phyloP scores from a whole-genome alignment of 306 rosid genomes.

The Rosa lucieae region DNA sequence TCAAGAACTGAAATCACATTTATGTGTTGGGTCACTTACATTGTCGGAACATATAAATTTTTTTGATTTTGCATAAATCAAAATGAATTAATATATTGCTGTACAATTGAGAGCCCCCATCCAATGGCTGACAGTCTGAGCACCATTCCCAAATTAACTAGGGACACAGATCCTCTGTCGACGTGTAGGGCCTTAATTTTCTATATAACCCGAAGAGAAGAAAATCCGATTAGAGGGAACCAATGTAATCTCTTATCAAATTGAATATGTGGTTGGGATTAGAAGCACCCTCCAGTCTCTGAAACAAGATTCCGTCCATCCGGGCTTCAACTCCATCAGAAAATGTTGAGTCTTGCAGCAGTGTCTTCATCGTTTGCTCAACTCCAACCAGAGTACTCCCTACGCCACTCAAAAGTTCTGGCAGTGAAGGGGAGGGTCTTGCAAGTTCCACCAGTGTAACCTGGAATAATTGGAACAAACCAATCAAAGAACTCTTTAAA shows the following conservation, averaged over 20 bases:
- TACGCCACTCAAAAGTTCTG: conserved; percentile 64
- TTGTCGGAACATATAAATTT: no score
- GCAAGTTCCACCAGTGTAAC: conserved; percentile 86
- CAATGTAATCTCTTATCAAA: conserved; percentile 58
- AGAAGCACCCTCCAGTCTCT: conserved; percentile 68
- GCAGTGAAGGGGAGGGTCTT: conserved; percentile 65
- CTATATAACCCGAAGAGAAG: no score
- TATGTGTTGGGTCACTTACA: no score
- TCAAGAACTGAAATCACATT: no score
- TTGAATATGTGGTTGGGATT: conserved; percentile 53
- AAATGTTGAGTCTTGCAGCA: conserved; percentile 54
- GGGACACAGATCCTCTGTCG: conserved; percentile 10
- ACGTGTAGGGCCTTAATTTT: not conserved
- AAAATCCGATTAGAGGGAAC: no score
- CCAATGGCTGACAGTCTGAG: not conserved
- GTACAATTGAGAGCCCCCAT: not conserved
- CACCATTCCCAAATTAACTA: not conserved
- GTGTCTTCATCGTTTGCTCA: conserved; percentile 57
- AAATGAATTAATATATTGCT: not conserved
- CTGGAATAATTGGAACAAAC: conserved; percentile 34
- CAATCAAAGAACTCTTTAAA: not conserved
- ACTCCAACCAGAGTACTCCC: conserved; percentile 66
- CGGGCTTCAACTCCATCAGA: conserved; percentile 81
- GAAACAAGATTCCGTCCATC: conserved; percentile 86
- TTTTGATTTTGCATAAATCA: no score